These are phyloP conservation scores for Populus deltoides DNA, from an alignment of 345 rosid genomes.

Conservation along the genomic window DNA sequence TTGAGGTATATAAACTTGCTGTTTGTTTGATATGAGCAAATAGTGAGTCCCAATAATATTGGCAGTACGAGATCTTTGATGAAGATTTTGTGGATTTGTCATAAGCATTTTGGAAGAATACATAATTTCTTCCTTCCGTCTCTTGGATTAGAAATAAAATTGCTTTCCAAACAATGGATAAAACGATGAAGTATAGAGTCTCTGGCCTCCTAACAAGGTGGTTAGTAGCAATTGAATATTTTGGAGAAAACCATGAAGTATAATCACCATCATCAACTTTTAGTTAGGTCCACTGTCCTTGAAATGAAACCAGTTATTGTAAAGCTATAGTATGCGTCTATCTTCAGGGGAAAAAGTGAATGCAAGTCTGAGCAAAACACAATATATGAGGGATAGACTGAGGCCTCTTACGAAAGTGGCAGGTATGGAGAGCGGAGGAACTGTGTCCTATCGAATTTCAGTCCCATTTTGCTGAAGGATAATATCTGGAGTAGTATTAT, in stretches of 20 bases:
- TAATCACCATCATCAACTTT: neutral
- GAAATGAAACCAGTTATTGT: neutral
- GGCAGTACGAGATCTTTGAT: neutral
- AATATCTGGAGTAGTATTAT: constrained; percentile 48
- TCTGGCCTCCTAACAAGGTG: neutral
- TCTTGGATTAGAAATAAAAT: neutral
- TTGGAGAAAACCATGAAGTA: neutral
- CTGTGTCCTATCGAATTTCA: constrained; percentile 35
- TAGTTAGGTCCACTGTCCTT: neutral
- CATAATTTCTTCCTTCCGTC: neutral
- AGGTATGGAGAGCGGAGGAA: neutral
- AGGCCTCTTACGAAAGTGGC: neutral
- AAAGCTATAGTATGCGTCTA: neutral
- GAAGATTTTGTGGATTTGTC: neutral
- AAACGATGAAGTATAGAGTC: neutral
- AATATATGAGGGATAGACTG: neutral
- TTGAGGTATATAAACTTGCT: no score
- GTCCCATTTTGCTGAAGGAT: constrained; percentile 42
- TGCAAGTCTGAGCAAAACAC: neutral
- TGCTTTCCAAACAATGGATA: neutral
- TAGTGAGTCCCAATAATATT: neutral
- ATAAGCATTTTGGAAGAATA: neutral
- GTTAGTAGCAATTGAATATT: neutral
- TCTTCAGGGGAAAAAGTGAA: neutral
- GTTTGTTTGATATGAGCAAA: neutral